Evolutionary conservation across 495 filamentous ascomycete species (phyloP), one percentile per base, ranked within the genome.

Genomic region (Viridothelium virens): DNA sequence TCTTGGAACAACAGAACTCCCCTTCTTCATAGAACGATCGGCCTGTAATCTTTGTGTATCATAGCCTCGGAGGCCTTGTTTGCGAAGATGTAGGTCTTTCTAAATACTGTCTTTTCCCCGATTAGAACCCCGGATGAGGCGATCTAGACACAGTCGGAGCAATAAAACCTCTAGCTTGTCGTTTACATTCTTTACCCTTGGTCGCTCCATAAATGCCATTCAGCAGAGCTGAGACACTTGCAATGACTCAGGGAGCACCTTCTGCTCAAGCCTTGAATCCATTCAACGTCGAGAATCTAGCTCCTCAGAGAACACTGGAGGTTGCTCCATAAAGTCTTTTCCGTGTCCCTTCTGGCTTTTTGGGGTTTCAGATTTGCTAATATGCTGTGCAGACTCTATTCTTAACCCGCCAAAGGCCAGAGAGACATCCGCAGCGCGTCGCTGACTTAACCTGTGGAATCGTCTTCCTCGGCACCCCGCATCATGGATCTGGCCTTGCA

Each of bases 21-120:
- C 14, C 41, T 14, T 44, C 14, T 44, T 7, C 41, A 44, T 53
- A 68, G 67, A 66, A 59, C 31, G n/a, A 44, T 6, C 67, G 64
- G 18, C 64, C 64, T 2, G 14, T 69, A 6, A 63, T 69, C 3
- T 69, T 69, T 44, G 67, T 69, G n/a, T 53, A 50, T 14, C 67
- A 69, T 56, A 63, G 65, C 65, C 67, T 69, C 33, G 67, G 67
- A 63, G 67, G 67, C 1, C 61, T 69, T 12, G 67, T 69, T n/a
- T 41, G 63, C 7, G 67, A 69, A 33, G 53, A 70, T n/a, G 68
- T 69, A 61, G 63, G 64, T 33, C 36, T 39, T 18, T 18, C 11
- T 3, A 34, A 5, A 7, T 44, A 7, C 41, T 14, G 14, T 44
- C 14, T 7, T 44, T 44, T 7, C 41, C 41, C 25, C 25, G 25